Evolutionary conservation across 805 yeast genomes (phyloP), one percentile per base, ranked within the genome.

Genomic region (Wickerhamomyces tratensis): DNA sequence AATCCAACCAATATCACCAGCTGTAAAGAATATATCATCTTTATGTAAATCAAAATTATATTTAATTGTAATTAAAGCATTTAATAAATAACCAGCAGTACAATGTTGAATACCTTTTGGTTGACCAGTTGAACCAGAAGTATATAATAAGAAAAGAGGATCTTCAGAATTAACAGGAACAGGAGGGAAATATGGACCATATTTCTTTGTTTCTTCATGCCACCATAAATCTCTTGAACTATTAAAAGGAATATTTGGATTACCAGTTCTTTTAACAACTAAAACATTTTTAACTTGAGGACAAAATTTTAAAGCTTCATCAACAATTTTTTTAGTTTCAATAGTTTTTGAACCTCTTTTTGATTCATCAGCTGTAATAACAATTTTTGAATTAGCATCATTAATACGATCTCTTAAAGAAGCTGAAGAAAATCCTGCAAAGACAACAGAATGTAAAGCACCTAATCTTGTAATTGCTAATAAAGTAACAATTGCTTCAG

Each of bases 1-100:
- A 62, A 93, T 93, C 98, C 98, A 93, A 61, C 98, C 98, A 43
- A 93, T 87, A 62, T 93, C 98, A 59, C 98, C 98, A 35, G 98
- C 98, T 36, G 98, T 91, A 71, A 93, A 91, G 47, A 91, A 66
- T 37, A 84, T 73, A 64, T 93, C 98, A 48, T 82, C 84, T 46
- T 79, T 79, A 59, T 87, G 96, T 39, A 93, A 79, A 63, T 94
- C 98, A 63, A 93, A 91, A 39, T 88, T 88, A 66, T 89, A 91
- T 67, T 82, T 85, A 39, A 96, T 85, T 41, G 97, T 86, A 62
- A 89, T 69, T 43, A 87, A 78, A 27, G 98, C 96, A 47, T 96
- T 96, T 51, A 93, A 71, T 51, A 93, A 73, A 68, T 87, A 93
- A 49, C 98, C 98, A 49, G 86, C 98, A 45, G 97, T 89, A 45